phyloP scores from a whole-genome alignment of 352 stramenopile genomes.

The Phytophthora crassamura region DNA sequence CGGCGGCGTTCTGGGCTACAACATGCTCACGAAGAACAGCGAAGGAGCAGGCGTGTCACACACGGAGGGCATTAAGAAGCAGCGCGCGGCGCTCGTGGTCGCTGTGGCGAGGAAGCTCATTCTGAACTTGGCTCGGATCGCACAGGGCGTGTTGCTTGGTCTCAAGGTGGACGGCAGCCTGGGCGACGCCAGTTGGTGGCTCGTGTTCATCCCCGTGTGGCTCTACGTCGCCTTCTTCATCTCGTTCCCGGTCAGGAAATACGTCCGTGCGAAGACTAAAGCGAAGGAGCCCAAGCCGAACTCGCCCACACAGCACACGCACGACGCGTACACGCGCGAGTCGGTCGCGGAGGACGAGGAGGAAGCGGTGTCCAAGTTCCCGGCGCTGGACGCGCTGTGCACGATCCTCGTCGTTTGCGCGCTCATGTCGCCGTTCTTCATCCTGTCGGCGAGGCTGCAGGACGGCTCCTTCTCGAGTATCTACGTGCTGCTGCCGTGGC shows the following conservation, averaged over 20 bases:
- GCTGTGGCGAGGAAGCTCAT: conserved; percentile 50
- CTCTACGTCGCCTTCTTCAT: conserved; percentile 74
- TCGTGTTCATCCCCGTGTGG: conserved; percentile 84
- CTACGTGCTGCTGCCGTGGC: conserved; percentile 83
- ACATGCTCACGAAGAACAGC: conserved; percentile 76
- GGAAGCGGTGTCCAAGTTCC: conserved; percentile 61
- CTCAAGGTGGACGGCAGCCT: conserved; percentile 75
- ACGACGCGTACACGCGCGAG: conserved; percentile 82
- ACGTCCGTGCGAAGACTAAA: conserved; percentile 55
- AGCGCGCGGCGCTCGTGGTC: conserved; percentile 50
- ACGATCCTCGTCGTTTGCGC: conserved; percentile 59
- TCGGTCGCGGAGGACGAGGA: conserved; percentile 69
- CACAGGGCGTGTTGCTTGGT: conserved; percentile 65
- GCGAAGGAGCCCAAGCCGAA: conserved; percentile 40
- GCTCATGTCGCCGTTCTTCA: conserved; percentile 81
- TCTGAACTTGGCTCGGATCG: conserved; percentile 60
- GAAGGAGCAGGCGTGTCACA: conserved; percentile 73
- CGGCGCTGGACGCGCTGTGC: conserved; percentile 61
- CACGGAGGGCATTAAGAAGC: conserved; percentile 75
- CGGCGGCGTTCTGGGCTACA: conserved; percentile 64
- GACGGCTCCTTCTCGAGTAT: conserved; percentile 76
- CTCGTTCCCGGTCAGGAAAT: conserved; percentile 58
- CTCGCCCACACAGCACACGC: conserved; percentile 46
- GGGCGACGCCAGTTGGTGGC: conserved; percentile 72
- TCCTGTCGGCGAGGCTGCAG: conserved; percentile 78